Evolutionary conservation across 345 rosid genomes (phyloP).

Genomic region (Iberis pinnata): DNA sequence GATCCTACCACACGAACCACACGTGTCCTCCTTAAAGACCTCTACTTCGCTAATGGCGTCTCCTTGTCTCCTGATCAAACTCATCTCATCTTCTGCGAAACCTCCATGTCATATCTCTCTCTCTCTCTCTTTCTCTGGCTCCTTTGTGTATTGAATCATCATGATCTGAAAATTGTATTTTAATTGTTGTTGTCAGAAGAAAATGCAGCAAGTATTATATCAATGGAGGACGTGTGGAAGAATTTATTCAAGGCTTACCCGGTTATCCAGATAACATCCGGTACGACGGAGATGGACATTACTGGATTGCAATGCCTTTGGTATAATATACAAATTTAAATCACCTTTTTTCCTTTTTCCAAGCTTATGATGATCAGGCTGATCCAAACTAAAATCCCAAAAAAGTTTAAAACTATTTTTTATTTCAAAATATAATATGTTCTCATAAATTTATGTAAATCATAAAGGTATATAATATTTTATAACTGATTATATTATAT

Average conservation of each 20-base stretch:
- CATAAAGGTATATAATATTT: too few species aligned
- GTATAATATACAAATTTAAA: constrained; percentile 28
- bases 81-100: constrained; percentile 57
- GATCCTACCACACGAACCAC: constrained; percentile 47
- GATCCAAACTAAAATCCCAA: too few species aligned
- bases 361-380: too few species aligned
- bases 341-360: too few species aligned
- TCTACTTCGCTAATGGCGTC: constrained; percentile 73
- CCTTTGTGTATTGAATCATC: neutral
- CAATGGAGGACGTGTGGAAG: constrained; percentile 37
- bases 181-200: constrained; percentile 38
- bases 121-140: neutral
- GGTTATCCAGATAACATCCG: constrained; percentile 70
- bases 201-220: constrained; percentile 59
- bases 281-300: constrained; percentile 56
- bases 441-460: too few species aligned
- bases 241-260: constrained; percentile 42
- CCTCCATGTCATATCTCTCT: constrained; percentile 43
- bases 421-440: too few species aligned
- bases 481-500: too few species aligned
- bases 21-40: constrained; percentile 37
- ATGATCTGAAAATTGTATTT: neutral
- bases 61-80: constrained; percentile 53
- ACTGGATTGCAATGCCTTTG: constrained; percentile 51
- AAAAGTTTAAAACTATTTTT: too few species aligned